A percentile compares a stretch with the other conserved stretches of the same genome.
These are phyloP conservation scores for Hymenoscyphus linearis DNA, from an alignment of 2,329 filamentous ascomycete species.

Conservation along the genomic window DNA sequence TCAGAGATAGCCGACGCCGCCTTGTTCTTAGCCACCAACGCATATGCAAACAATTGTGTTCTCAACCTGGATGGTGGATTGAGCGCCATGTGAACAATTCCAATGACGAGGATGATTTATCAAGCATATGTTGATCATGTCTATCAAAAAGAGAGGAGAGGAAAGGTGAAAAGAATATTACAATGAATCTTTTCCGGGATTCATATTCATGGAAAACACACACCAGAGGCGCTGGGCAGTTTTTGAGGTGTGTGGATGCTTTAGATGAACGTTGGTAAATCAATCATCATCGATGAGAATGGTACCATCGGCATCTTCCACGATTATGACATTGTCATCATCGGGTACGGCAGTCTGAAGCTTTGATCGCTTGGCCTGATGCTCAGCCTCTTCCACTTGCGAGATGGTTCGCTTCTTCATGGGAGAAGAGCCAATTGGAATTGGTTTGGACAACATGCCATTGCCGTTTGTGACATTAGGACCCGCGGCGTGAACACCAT, in stretches of 20 bases:
- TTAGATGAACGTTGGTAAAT: conserved; percentile 21
- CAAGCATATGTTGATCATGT: too few relatives aligned
- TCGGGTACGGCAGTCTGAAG: conserved; percentile 35
- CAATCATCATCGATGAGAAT: conserved; percentile 64
- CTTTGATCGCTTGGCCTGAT: conserved; percentile 29
- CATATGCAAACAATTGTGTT: conserved; percentile 82
- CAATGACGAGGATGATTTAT: too few relatives aligned
- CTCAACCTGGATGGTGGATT: conserved; percentile 82
- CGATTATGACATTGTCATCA: conserved; percentile 29
- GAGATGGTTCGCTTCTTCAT: conserved; percentile 31
- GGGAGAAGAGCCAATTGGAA: conserved; percentile 13
- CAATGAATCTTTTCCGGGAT: neutral
- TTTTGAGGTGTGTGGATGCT: neutral
- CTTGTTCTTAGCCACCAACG: conserved; percentile 69
- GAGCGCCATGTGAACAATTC: conserved; percentile 56
- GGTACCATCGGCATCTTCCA: conserved; percentile 46
- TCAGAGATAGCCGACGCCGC: conserved; percentile 79
- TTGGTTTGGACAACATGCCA: conserved; percentile 2
- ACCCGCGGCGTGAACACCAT: neutral
- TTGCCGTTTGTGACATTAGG: conserved; percentile 17
- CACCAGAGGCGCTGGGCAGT: neutral
- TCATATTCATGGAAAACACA: neutral
- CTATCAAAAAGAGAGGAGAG: neutral
- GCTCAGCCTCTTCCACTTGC: conserved; percentile 20
- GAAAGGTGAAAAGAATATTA: neutral